Percentiles rank a stretch among this genome's conserved stretches.
Conservation (phyloP, 805 yeast species). For the Monosporozyma unispora region DNA sequence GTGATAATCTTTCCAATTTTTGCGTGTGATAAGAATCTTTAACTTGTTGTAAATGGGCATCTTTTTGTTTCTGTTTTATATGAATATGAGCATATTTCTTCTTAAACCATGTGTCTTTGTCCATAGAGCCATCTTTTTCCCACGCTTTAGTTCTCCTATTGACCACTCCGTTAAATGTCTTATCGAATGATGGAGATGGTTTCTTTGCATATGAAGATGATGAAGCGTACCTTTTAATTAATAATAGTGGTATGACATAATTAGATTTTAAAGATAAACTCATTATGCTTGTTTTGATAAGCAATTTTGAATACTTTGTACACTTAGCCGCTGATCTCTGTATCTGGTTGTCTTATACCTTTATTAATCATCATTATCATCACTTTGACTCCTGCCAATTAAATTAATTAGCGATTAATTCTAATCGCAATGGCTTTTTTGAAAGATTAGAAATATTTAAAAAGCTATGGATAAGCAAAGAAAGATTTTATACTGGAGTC, state of each 20-base stretch:
- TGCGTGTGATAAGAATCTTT: neutral
- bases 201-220: neutral
- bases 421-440: no score
- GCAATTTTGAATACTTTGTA: no score
- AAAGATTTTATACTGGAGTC: no score
- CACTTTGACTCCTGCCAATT: neutral
- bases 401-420: no score
- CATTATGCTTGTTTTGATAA: no score
- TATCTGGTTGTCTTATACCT: no score
- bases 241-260: neutral
- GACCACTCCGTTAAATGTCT: constrained; percentile 1
- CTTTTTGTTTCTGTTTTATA: constrained; percentile 34
- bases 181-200: neutral
- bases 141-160: constrained; percentile 43
- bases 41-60: constrained; percentile 12
- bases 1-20: neutral
- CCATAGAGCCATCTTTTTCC: constrained; percentile 47
- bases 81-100: constrained; percentile 60
- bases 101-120: constrained; percentile 54
- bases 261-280: neutral
- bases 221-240: neutral
- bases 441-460: no score
- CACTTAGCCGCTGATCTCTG: no score
- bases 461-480: no score
- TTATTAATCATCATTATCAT: no score